Conservation (phyloP, 2,329 filamentous ascomycete genomes). For the Cladosporium halotolerans region DNA sequence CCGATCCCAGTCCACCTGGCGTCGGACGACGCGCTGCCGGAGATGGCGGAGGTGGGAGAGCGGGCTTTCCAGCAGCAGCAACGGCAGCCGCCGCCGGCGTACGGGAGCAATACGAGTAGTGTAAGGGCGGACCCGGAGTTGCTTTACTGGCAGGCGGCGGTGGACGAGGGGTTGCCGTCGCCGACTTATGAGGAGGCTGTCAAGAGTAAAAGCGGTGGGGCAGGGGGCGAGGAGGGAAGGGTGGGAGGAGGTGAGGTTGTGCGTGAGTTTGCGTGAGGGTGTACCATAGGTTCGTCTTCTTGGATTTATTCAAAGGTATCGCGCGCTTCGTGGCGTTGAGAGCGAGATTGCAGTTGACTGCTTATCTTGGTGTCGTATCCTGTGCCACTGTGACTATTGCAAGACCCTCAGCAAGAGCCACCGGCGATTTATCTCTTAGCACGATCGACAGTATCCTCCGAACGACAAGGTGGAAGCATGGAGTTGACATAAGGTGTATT, state of each 20-base stretch:
- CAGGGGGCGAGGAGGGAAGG: background rate
- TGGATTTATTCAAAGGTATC: too few relatives aligned
- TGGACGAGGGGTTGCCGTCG: conserved; percentile 20
- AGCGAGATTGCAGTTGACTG: too few relatives aligned
- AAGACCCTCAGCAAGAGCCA: too few relatives aligned
- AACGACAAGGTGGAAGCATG: too few relatives aligned
- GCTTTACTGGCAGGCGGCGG: conserved; percentile 59
- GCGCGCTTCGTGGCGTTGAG: too few relatives aligned
- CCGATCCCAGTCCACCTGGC: conserved; percentile 70
- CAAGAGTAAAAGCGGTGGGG: background rate
- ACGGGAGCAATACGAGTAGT: conserved; percentile 77
- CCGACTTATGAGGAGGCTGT: conserved; percentile 27
- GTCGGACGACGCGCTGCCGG: conserved; percentile 39
- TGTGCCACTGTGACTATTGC: too few relatives aligned
- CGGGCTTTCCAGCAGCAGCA: background rate
- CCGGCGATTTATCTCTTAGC: too few relatives aligned
- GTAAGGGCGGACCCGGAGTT: conserved; percentile 77
- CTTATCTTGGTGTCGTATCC: too few relatives aligned
- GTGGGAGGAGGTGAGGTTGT: background rate
- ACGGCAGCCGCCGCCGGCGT: conserved; percentile 63
- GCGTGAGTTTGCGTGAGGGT: too few relatives aligned
- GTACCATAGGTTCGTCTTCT: too few relatives aligned
- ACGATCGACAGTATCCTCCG: too few relatives aligned
- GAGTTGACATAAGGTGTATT: too few relatives aligned
- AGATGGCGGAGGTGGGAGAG: conserved; percentile 16